Evolutionary conservation across 129 eudicot species (phyloP), one percentile per base, ranked within the genome.

Genomic region (Dittrichia graveolens): DNA sequence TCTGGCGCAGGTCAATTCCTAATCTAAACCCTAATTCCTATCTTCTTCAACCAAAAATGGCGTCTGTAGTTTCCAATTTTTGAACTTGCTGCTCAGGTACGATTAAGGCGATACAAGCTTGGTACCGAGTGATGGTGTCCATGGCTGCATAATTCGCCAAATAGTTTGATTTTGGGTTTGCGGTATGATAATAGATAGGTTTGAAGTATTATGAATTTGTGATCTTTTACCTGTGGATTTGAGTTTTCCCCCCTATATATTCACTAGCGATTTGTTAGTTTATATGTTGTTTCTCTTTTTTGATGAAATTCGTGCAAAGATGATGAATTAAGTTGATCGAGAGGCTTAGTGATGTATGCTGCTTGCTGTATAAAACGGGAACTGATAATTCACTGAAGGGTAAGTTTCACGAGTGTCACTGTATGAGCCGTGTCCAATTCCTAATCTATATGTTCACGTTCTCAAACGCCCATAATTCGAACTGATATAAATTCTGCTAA

Each of bases 1-100:
- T 79, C 68, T 67, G 74, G 85, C 72, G 54, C 64, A 16, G 2
- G 10, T 15, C 43, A 56, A 68, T 2, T 54, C 49, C 38, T 1
- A 71, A 37, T 70, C 62, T 40, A 66, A 72, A 75, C 67, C 74
- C 72, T 55, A 49, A 55, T 79, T 64, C 68, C 38, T 37, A 60
- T 52, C 50, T 71, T 46, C 5, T 11, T 69, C 45, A 10, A 38
- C 46, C 62, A 39, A 41, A 64, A 76, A 84, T 79, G 89, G 76
- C 78, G 59, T 78, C 68, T 44, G 11, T 42, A 64, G 34, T 47
- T 75, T 78, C 83, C 59, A 75, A 83, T 66, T 65, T 1, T 35
- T 70, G 40, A 81, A 15, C 46, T 76, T 55, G 72, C 81, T 78
- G 79, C 87, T 45, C 9, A 45, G 12, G 8, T 61, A 7, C 34